Percentiles rank a stretch among this genome's conserved stretches.
Conservation (phyloP, 2,329 filamentous ascomycete genomes). For the Fusarium irregulare region DNA sequence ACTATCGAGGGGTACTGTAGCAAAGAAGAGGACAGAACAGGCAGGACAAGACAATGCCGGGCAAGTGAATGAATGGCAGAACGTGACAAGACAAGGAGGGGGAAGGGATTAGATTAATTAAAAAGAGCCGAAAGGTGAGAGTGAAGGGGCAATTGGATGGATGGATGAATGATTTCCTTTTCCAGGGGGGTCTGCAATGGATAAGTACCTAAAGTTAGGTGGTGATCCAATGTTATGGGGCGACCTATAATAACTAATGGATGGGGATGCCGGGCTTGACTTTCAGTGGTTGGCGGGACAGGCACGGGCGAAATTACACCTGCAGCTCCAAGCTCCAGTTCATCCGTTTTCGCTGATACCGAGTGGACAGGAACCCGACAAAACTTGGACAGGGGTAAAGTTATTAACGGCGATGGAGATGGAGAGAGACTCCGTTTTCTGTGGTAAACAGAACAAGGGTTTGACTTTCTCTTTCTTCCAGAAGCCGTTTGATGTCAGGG, state of each 20-base stretch:
- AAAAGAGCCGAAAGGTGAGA: conserved; percentile 21
- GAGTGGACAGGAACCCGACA: conserved; percentile 2
- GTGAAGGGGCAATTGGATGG: conserved; percentile 44
- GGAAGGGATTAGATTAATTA: conserved; percentile 33
- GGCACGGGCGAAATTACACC: conserved; percentile 45
- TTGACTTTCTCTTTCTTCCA: conserved; percentile 25
- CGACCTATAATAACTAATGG: conserved; percentile 13
- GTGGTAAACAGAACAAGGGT: conserved; percentile 28
- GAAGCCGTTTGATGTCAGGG: conserved; percentile 23
- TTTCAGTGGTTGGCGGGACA: conserved; percentile 43
- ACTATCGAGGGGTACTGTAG: conserved; percentile 16
- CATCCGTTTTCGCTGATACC: conserved; percentile 24
- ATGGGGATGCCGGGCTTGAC: conserved; percentile 8
- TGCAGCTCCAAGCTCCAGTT: conserved; percentile 11
- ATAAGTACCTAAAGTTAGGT: not conserved
- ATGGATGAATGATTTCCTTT: conserved; percentile 47
- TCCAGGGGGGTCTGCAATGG: conserved; percentile 40
- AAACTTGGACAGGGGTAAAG: conserved; percentile 14
- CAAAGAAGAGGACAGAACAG: conserved; percentile 17
- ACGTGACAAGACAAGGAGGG: conserved; percentile 21
- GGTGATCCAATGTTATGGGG: conserved; percentile 33
- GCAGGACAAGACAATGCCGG: not conserved
- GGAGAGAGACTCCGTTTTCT: not conserved
- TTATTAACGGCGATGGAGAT: conserved; percentile 19
- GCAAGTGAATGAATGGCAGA: not conserved